Evolutionary conservation across 2,329 filamentous ascomycete species (phyloP).

Genomic region (Aspergillus candidus): DNA sequence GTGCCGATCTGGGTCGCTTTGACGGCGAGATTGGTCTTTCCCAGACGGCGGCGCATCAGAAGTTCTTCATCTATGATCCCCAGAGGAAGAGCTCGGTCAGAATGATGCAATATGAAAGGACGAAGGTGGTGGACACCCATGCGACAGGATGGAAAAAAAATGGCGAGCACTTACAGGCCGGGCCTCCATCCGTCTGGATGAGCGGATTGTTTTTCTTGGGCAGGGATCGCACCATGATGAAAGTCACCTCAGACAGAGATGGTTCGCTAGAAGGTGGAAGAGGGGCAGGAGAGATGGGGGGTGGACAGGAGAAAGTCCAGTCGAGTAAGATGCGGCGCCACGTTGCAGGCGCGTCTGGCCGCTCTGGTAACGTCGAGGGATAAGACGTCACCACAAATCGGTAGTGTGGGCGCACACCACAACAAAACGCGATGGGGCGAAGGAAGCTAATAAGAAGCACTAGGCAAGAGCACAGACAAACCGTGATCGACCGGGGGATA

Average conservation of each 20-base stretch:
- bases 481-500: background rate
- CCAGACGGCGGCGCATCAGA: slow-evolving; percentile 76
- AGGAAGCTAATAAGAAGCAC: background rate
- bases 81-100: slow-evolving; percentile 11
- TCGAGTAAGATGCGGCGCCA: slow-evolving; percentile 29
- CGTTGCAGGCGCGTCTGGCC: slow-evolving; percentile 40
- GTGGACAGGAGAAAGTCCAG: slow-evolving; percentile 2
- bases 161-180: slow-evolving; percentile 37
- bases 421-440: background rate
- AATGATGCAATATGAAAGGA: slow-evolving; percentile 6
- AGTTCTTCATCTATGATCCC: slow-evolving; percentile 59
- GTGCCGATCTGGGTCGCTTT: slow-evolving; percentile 70
- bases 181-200: slow-evolving; percentile 38
- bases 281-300: slow-evolving; percentile 9
- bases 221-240: slow-evolving; percentile 39
- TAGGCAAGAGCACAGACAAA: too few relatives aligned
- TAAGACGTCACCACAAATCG: slow-evolving; percentile 17
- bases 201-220: slow-evolving; percentile 44
- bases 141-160: slow-evolving; percentile 11
- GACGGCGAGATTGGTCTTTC: slow-evolving; percentile 82
- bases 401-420: slow-evolving; percentile 1
- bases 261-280: slow-evolving; percentile 8
- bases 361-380: slow-evolving; percentile 7
- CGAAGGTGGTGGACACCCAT: slow-evolving; percentile 4
- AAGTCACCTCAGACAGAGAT: slow-evolving; percentile 1